These are phyloP conservation scores for Penicillium longicatenatum DNA, from an alignment of 495 filamentous ascomycete genomes.

Conservation along the genomic window DNA sequence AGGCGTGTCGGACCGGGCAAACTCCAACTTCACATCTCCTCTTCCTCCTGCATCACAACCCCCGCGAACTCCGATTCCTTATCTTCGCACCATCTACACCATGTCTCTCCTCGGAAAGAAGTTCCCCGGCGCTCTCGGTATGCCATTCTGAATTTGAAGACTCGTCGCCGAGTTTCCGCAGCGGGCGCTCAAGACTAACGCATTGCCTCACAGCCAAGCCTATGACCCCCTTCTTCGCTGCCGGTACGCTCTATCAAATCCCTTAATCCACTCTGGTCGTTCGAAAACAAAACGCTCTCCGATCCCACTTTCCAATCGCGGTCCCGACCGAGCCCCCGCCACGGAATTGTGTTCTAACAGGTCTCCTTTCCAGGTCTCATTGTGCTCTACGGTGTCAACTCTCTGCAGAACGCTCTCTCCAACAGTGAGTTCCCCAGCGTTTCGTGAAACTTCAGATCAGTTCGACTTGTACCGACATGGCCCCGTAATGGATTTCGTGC, in stretches of 20 bases:
- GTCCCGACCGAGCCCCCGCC: slow-evolving; percentile 6
- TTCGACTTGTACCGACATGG: background rate
- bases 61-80: slow-evolving; percentile 35
- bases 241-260: slow-evolving; percentile 65
- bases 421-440: slow-evolving; percentile 59
- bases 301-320: slow-evolving; percentile 1
- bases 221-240: slow-evolving; percentile 88
- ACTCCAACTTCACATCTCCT: slow-evolving; percentile 44
- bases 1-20: slow-evolving; percentile 34
- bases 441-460: background rate
- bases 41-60: slow-evolving; percentile 33
- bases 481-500: background rate
- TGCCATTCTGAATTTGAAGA: slow-evolving; percentile 42
- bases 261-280: background rate
- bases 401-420: slow-evolving; percentile 67
- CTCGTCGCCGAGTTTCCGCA: background rate
- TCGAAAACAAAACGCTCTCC: background rate
- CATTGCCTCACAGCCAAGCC: slow-evolving; percentile 66
- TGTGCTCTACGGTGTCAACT: slow-evolving; percentile 86
- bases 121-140: slow-evolving; percentile 86
- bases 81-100: slow-evolving; percentile 42
- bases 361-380: slow-evolving; percentile 61
- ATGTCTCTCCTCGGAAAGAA: slow-evolving; percentile 91
- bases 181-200: slow-evolving; percentile 29
- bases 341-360: slow-evolving; percentile 34